Percentiles rank a stretch among this genome's conserved stretches.
These are phyloP conservation scores for Darksidea phi DNA, from an alignment of 495 filamentous ascomycete genomes.

Conservation along the genomic window DNA sequence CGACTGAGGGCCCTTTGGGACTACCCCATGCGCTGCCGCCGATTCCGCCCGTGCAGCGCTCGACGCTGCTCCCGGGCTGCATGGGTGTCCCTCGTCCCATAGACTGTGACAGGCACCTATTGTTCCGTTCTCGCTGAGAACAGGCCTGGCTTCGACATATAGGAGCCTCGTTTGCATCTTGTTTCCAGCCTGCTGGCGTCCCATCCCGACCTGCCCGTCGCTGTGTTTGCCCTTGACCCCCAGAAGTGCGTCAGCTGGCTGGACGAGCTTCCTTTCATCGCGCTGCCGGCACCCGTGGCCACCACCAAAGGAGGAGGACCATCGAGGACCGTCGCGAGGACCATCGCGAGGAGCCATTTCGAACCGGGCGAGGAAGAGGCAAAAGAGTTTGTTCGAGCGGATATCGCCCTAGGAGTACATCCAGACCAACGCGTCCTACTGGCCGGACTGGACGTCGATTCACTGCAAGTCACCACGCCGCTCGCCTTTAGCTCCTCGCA, in stretches of 20 bases:
- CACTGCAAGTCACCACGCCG: slow-evolving; percentile 14
- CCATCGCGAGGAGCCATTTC: too few relatives aligned
- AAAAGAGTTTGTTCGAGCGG: too few relatives aligned
- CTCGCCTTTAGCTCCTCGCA: background rate
- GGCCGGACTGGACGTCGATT: slow-evolving; percentile 15
- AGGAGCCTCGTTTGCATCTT: slow-evolving; percentile 26
- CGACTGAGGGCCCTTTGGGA: slow-evolving; percentile 18
- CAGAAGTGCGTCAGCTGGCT: slow-evolving; percentile 22
- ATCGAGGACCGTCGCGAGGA: slow-evolving; percentile 1
- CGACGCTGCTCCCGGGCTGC: slow-evolving; percentile 15
- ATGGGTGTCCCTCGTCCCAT: slow-evolving; percentile 29
- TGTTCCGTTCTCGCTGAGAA: slow-evolving; percentile 30
- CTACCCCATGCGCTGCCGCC: slow-evolving; percentile 35
- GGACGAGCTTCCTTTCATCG: slow-evolving; percentile 31
- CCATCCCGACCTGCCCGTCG: slow-evolving; percentile 15
- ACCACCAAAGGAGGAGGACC: slow-evolving; percentile 9
- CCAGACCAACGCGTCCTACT: slow-evolving; percentile 5
- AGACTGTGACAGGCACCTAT: slow-evolving; percentile 35
- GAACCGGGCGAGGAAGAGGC: too few relatives aligned
- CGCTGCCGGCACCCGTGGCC: too few relatives aligned
- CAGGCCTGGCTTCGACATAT: slow-evolving; percentile 28
- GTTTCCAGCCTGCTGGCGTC: slow-evolving; percentile 25
- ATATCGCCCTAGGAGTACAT: background rate
- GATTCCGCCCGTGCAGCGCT: slow-evolving; percentile 33
- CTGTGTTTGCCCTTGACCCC: slow-evolving; percentile 13